Evolutionary conservation across 371 early-diverging fungal genomes (phyloP).

Genomic region (Mycotypha africana): DNA sequence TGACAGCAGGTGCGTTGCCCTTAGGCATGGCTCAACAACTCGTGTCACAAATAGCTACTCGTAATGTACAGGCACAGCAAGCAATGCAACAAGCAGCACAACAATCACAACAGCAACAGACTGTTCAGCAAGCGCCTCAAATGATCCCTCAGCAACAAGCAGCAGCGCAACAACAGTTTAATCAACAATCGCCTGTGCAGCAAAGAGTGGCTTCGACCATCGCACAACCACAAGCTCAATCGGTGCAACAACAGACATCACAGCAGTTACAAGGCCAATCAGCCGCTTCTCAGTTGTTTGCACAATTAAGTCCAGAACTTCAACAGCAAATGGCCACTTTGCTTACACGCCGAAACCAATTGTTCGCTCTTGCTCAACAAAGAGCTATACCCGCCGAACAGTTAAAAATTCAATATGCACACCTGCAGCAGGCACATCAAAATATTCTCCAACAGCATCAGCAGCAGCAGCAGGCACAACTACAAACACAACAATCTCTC

Average conservation of each 20-base stretch:
- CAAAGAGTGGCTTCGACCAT: constrained; percentile 9
- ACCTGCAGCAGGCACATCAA: constrained; percentile 30
- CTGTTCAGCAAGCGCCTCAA: constrained; percentile 6
- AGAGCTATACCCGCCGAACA: constrained; percentile 27
- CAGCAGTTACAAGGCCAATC: background rate
- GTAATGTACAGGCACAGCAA: constrained; percentile 17
- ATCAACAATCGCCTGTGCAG: constrained; percentile 15
- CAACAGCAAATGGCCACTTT: constrained; percentile 34
- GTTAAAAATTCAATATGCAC: constrained; percentile 16
- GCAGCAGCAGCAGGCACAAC: constrained; percentile 14
- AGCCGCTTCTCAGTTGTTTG: constrained; percentile 20
- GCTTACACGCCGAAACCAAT: constrained; percentile 33
- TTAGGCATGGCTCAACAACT: constrained; percentile 28
- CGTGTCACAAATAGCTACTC: constrained; percentile 21
- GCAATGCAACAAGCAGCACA: constrained; percentile 14
- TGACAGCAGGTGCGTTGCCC: constrained; percentile 21
- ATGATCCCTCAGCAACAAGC: background rate
- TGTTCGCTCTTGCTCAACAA: constrained; percentile 14
- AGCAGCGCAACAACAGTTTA: constrained; percentile 14
- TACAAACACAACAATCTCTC: constrained; percentile 18
- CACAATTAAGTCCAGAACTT: constrained; percentile 35
- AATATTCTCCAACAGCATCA: constrained; percentile 24
- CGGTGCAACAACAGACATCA: no score
- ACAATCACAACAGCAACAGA: background rate
- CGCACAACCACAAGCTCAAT: constrained; percentile 1